Conservation (phyloP, 345 rosid genomes). For the Sisymbrium irio region DNA sequence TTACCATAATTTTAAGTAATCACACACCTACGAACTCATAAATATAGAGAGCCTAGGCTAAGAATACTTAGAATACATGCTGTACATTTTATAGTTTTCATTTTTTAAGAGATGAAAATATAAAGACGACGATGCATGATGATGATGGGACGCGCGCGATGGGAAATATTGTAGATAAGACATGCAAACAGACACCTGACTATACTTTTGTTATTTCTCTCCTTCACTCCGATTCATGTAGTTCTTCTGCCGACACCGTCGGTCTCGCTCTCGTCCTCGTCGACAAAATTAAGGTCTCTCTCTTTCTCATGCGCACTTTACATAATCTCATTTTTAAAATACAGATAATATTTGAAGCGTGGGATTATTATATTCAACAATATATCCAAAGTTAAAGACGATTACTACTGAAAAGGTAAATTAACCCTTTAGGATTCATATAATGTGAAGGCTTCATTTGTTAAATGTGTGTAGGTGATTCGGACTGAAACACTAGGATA, state of each 20-base stretch:
- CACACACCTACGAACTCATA: background rate
- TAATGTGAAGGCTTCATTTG: background rate
- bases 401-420: background rate
- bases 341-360: background rate
- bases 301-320: background rate
- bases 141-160: slow-evolving; percentile 11
- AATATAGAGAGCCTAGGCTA: too few species aligned
- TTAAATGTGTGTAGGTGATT: background rate
- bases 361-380: background rate
- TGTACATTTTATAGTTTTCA: too few species aligned
- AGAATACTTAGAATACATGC: too few species aligned
- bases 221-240: slow-evolving; percentile 37
- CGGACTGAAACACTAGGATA: background rate
- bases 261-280: slow-evolving; percentile 37
- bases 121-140: background rate
- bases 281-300: slow-evolving; percentile 24
- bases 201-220: slow-evolving; percentile 31
- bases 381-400: background rate
- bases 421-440: background rate
- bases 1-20: background rate
- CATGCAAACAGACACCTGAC: slow-evolving; percentile 38
- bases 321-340: background rate
- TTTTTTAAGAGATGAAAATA: background rate
- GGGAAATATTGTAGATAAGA: slow-evolving; percentile 12
- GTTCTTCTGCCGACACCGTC: slow-evolving; percentile 30